phyloP scores from a whole-genome alignment of 1,284 basidiomycete genomes.

The Ustilago nuda region DNA sequence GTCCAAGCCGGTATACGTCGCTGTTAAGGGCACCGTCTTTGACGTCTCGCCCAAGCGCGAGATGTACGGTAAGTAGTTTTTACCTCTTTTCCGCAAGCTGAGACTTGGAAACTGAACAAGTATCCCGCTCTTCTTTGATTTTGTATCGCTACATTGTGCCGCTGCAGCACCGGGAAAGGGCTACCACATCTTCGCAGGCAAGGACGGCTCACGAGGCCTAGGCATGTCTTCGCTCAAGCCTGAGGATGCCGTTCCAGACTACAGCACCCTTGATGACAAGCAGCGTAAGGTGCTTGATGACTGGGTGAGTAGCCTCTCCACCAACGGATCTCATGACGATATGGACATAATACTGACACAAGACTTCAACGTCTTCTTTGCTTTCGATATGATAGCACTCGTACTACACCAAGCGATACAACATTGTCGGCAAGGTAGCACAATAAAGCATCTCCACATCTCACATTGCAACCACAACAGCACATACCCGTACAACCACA shows the following conservation, averaged over 20 bases:
- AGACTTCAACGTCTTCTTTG: neutral
- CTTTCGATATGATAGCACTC: slow-evolving; percentile 35
- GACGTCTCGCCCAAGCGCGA: slow-evolving; percentile 82
- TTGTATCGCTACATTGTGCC: neutral
- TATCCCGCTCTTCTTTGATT: neutral
- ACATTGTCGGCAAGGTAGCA: slow-evolving; percentile 66
- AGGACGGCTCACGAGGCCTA: slow-evolving; percentile 76
- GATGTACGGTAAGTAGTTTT: slow-evolving; percentile 78
- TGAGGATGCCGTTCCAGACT: slow-evolving; percentile 90
- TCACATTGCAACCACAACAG: neutral
- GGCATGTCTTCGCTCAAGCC: slow-evolving; percentile 83
- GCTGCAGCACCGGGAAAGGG: slow-evolving; percentile 57
- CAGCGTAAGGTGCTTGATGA: slow-evolving; percentile 88
- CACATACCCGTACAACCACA: neutral
- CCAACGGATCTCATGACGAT: neutral
- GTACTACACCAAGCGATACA: slow-evolving; percentile 68
- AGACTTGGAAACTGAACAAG: neutral
- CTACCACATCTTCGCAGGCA: slow-evolving; percentile 78
- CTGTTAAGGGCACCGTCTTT: slow-evolving; percentile 88
- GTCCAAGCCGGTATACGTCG: slow-evolving; percentile 81
- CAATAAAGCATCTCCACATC: slow-evolving; percentile 1
- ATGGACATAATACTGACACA: neutral
- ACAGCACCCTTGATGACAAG: slow-evolving; percentile 79
- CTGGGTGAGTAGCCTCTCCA: slow-evolving; percentile 73
- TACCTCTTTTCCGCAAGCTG: neutral